Evolutionary conservation across 805 yeast genomes (phyloP), one percentile per base, ranked within the genome.

Genomic region (Maudiozyma bulderi): DNA sequence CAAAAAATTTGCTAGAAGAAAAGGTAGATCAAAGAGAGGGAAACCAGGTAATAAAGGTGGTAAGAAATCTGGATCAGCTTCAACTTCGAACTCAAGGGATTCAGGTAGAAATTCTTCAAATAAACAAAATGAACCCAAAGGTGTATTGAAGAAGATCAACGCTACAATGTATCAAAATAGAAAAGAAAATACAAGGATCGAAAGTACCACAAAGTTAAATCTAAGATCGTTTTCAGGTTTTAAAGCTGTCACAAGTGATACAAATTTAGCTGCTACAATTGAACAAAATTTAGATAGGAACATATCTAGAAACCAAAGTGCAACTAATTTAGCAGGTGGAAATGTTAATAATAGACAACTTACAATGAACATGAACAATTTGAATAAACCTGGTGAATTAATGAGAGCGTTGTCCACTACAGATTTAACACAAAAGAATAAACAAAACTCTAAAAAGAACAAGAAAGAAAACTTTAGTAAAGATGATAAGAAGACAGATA

Each of bases 121-220:
- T 39, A 28, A 20, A 11, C 14, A 39, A 10, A 26, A 20, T 28
- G 50, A 37, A 54, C 54, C 15, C 52, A 13, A 20, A 20, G 60
- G 63, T 11, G 48, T 60, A 8, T 52, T 61, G 34, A 55, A 61
- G 47, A 60, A 62, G 44, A 51, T 63, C 50, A 59, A 61, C 3
- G 52, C 58, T 40, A 52, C 54, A 44, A 64, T 66, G 2, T 60
- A 57, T 40, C 52, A 54, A 40, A 54, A 52, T 40, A 57, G 57
- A 43, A 57, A 60, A 52, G 49, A 54, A n/a, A 63, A 74, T 62
- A 49, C 71, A 65, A 58, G 68, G 55, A 67, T 75, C 59, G 67
- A 69, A 57, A 52, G 76, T 64, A 58, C 67, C 55, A 62, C 71
- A 60, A 45, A 60, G 37, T 56, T 71, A 54, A 51, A 75, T 61